Evolutionary conservation across 176 grass and related monocot genomes (phyloP).

Genomic region (Hyparrhenia diplandra): DNA sequence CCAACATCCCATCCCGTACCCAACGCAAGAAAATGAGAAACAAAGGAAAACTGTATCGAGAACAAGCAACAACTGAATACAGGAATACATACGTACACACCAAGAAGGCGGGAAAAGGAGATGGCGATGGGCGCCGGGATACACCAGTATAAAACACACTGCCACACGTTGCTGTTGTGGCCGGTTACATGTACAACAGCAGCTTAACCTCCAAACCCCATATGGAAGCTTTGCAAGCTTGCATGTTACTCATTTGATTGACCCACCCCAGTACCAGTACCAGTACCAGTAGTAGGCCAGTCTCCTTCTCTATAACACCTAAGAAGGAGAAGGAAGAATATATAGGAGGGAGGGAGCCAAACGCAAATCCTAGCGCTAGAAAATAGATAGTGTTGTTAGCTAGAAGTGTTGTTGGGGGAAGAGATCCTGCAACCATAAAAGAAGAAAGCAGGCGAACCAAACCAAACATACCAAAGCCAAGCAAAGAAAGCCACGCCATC

Average conservation of each 20-base stretch:
- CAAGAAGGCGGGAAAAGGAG: neutral
- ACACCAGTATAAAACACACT: neutral
- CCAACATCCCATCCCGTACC: too few species aligned
- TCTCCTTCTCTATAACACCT: neutral
- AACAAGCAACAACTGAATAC: constrained; percentile 30
- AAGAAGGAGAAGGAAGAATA: neutral
- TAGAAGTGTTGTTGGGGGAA: constrained; percentile 29
- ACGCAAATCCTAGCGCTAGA: neutral
- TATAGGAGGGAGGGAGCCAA: neutral
- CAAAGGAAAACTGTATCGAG: neutral
- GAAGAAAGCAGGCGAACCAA: constrained; percentile 57
- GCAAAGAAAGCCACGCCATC: constrained; percentile 28
- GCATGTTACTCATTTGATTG: constrained; percentile 70
- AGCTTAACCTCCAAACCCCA: constrained; percentile 33
- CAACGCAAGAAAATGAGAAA: neutral
- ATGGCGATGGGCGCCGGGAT: neutral
- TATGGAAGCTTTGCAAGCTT: constrained; percentile 39
- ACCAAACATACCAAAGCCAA: constrained; percentile 59
- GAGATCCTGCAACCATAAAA: constrained; percentile 49
- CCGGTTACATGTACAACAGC: constrained; percentile 31
- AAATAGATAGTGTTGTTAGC: constrained; percentile 22
- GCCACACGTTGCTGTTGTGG: neutral
- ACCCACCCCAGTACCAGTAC: constrained; percentile 24
- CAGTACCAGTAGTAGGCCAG: neutral
- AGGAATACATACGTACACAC: constrained; percentile 4